Conservation (phyloP, 2,329 filamentous ascomycete species). For the Paecilomyces variotii region DNA sequence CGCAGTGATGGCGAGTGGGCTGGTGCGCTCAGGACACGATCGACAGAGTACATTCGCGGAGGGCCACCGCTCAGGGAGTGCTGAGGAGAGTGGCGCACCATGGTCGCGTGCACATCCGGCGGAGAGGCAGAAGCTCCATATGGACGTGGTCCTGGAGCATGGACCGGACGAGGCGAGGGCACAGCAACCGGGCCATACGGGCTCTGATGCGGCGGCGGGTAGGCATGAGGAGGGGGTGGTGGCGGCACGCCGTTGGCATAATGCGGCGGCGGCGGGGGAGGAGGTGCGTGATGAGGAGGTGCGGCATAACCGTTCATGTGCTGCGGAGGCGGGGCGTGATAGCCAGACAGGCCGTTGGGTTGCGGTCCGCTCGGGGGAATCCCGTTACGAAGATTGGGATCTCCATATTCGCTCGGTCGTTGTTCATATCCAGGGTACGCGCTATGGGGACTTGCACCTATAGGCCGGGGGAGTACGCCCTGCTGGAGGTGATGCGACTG, state of each 20-base stretch:
- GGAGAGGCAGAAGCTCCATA: conserved; percentile 31
- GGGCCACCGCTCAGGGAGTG: conserved; percentile 29
- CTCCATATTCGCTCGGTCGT: conserved; percentile 22
- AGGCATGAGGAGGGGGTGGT: conserved; percentile 27
- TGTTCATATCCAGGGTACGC: conserved; percentile 28
- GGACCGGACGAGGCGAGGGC: conserved; percentile 26
- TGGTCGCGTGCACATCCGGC: conserved; percentile 28
- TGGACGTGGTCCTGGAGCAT: conserved; percentile 22
- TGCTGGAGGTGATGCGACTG: conserved; percentile 19
- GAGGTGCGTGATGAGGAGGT: conserved; percentile 14
- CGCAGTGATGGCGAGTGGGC: conserved; percentile 30
- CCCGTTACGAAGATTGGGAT: conserved; percentile 24
- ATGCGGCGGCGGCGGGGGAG: conserved; percentile 41
- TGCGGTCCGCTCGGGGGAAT: conserved; percentile 9
- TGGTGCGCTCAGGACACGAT: conserved; percentile 26
- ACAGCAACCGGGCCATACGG: conserved; percentile 29
- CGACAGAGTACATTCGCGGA: conserved; percentile 28
- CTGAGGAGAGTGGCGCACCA: conserved; percentile 29
- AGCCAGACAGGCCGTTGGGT: conserved; percentile 18
- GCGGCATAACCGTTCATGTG: conserved; percentile 7
- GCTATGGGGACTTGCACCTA: conserved; percentile 19
- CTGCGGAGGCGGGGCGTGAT: conserved; percentile 12
- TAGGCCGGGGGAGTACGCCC: conserved; percentile 19
- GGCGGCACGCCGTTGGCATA: conserved; percentile 25
- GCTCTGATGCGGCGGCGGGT: conserved; percentile 27